A percentile compares a stretch with the other conserved stretches of the same genome.
phyloP scores from a whole-genome alignment of 139 green algal genomes.

The Picochlorum sp. region DNA sequence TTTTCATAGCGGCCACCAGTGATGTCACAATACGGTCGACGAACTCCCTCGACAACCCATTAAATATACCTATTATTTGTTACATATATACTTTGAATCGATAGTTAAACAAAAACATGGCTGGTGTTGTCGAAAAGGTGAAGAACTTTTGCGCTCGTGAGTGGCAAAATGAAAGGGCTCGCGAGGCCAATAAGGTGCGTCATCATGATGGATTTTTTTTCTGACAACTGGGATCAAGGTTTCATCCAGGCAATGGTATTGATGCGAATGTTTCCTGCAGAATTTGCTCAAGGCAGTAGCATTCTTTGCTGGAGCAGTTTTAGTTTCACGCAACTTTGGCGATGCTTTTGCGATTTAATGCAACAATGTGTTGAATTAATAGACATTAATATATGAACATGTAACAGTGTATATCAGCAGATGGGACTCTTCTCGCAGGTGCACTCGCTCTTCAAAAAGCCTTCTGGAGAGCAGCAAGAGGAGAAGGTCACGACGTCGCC shows the following conservation, averaged over 20 bases:
- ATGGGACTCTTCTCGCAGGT: conserved; percentile 19
- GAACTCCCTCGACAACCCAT: too few species aligned
- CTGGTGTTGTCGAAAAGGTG: background rate
- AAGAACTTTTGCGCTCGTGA: conserved; percentile 8
- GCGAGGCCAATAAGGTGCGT: conserved; percentile 24
- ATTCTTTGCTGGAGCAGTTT: conserved; percentile 31
- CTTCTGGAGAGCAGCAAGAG: conserved; percentile 23
- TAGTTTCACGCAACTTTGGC: conserved; percentile 32
- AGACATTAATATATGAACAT: background rate
- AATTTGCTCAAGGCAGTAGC: conserved; percentile 28
- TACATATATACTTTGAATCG: too few species aligned
- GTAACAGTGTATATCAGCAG: conserved; percentile 5
- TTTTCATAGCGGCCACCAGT: too few species aligned
- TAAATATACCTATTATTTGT: too few species aligned
- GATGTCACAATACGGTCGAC: too few species aligned
- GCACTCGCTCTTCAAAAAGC: conserved; percentile 36
- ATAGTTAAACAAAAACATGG: background rate
- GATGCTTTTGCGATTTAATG: conserved; percentile 22
- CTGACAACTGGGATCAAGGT: too few species aligned
- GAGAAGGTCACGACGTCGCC: conserved; percentile 19
- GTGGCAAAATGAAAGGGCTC: conserved; percentile 16
- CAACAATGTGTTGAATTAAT: background rate
- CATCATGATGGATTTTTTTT: too few species aligned
- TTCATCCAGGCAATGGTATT: background rate
- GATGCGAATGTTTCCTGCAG: conserved; percentile 9